Evolutionary conservation across 345 rosid genomes (phyloP), one percentile per base, ranked within the genome.

Genomic region (Eucalyptus tenuipes): DNA sequence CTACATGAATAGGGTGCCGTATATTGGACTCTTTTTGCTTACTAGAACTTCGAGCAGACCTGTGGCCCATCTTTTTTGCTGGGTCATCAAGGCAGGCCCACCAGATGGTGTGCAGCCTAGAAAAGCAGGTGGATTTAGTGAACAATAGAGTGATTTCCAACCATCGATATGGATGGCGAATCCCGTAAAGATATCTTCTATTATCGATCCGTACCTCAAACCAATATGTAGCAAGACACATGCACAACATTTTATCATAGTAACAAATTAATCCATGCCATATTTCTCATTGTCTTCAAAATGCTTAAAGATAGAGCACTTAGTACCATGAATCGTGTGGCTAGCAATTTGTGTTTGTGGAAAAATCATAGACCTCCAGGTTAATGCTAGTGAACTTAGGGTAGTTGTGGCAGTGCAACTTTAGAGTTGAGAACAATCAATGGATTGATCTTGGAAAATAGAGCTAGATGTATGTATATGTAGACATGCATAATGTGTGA

Each of bases 11-110:
- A 93, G 24, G 40, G 85, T 48, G 31, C 79, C 92, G 31, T 87
- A 10, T 13, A 94, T 87, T 0, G 96, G 98, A 90, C 48, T 93
- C 27, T 45, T 89, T 66, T 85, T 90, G 89, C 90, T 89, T 40
- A 94, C 66, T 59, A 94, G 88, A 71, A 93, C 61, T 90, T 96
- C 95, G 8, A 93, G 93, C 20, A 93, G 11, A 7, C 97, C 96
- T 0, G 94, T 92, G 27, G 92, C 90, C 98, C 98, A 94, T 80
- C 97, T 92, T 87, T 93, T 94, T 45, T 90, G 93, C 66, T 94
- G 97, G 61, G 84, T 55, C 95, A 96, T 80, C 2, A 90, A 71
- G 14, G 57, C 90, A 0, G 96, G 94, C 4, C 93, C 94, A 31
- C 91, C 89, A 1, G 91, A 18, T 0, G 96, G 97, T 27, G 93